Percentiles rank a stretch among this genome's conserved stretches.
Conservation (phyloP, 331 rosid genomes). For the Arachis monticola region DNA sequence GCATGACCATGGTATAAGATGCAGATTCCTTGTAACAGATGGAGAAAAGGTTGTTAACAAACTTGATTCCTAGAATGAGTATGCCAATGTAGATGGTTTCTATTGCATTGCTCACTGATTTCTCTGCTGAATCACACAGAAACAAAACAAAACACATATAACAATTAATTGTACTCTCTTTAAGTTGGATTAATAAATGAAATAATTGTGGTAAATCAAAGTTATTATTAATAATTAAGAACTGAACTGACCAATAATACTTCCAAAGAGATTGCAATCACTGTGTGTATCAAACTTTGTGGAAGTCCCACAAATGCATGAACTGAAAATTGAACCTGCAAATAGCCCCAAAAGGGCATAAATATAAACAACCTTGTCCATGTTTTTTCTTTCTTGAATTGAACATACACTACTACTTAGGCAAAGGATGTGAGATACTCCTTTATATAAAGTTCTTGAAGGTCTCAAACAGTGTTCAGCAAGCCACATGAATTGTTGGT, state of each 20-base stretch:
- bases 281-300: slow-evolving; percentile 1
- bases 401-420: neutral
- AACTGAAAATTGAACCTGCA: slow-evolving; percentile 39
- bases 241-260: slow-evolving; percentile 28
- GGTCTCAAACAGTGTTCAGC: slow-evolving; percentile 5
- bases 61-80: slow-evolving; percentile 35
- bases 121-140: slow-evolving; percentile 10
- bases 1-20: slow-evolving; percentile 37
- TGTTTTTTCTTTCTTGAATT: neutral
- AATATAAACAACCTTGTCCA: slow-evolving; percentile 30
- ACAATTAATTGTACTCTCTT: slow-evolving; percentile 16
- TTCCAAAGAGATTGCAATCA: slow-evolving; percentile 25
- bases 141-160: neutral
- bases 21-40: slow-evolving; percentile 15
- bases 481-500: slow-evolving; percentile 11
- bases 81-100: slow-evolving; percentile 30
- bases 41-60: slow-evolving; percentile 25
- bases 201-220: neutral
- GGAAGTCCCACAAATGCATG: slow-evolving; percentile 32
- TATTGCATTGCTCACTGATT: slow-evolving; percentile 11
- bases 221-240: neutral
- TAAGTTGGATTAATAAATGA: neutral
- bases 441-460: slow-evolving; percentile 12
- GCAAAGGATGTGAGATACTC: neutral
- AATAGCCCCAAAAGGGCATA: slow-evolving; percentile 40